These are phyloP conservation scores for Dothistroma septosporum DNA, from an alignment of 2,329 filamentous ascomycete genomes.

Conservation along the genomic window DNA sequence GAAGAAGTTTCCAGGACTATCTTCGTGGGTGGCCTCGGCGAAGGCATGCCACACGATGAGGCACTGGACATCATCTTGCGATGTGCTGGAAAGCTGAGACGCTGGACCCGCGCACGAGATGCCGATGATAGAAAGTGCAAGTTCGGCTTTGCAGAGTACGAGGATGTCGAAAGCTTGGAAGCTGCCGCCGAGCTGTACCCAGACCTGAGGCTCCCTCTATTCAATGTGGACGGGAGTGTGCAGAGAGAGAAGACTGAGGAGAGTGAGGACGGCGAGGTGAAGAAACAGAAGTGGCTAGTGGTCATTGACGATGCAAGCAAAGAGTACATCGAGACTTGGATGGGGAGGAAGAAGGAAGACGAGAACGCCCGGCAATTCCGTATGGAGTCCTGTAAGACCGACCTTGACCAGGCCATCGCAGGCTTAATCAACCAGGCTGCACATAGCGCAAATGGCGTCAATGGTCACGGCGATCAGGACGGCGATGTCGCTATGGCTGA, in stretches of 20 bases:
- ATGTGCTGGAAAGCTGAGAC: conserved; percentile 68
- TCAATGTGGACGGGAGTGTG: conserved; percentile 40
- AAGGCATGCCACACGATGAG: conserved; percentile 70
- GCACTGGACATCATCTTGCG: conserved; percentile 73
- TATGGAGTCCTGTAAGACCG: conserved; percentile 63
- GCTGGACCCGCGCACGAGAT: conserved; percentile 77
- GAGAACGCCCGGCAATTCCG: conserved; percentile 60
- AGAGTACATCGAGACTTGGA: conserved; percentile 81
- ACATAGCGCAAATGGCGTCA: conserved; percentile 27
- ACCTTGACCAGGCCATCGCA: conserved; percentile 64
- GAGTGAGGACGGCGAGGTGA: conserved; percentile 39
- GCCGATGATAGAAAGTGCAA: conserved; percentile 76
- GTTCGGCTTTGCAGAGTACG: conserved; percentile 95
- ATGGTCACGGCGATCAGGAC: conserved; percentile 17
- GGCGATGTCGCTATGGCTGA: conserved; percentile 24
- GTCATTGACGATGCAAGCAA: conserved; percentile 77
- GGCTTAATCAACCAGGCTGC: conserved; percentile 65
- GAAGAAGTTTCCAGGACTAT: conserved; percentile 91
- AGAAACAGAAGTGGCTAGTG: conserved; percentile 39
- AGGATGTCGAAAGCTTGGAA: conserved; percentile 82
- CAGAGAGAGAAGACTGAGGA: conserved; percentile 43
- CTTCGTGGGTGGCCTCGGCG: conserved; percentile 81
- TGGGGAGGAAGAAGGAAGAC: conserved; percentile 62
- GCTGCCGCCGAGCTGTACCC: conserved; percentile 80
- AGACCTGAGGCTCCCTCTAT: conserved; percentile 74